A percentile compares a stretch with the other conserved stretches of the same genome.
phyloP scores from a whole-genome alignment of 1,284 basidiomycete species.

The Kalmanozyma brasiliensis region DNA sequence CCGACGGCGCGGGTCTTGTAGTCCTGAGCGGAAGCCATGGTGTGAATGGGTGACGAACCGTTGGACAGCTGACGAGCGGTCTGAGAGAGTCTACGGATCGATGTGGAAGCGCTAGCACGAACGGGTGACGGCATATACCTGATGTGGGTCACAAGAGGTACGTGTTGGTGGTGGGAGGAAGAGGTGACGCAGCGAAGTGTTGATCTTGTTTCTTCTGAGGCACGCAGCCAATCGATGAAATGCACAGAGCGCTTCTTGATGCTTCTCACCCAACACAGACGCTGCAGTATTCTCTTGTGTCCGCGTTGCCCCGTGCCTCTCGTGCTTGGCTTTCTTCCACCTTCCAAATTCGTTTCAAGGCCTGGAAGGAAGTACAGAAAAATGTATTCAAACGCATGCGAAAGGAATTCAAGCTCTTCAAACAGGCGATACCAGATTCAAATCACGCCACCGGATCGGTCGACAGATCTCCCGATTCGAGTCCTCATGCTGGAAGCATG shows the following conservation, averaged over 20 bases:
- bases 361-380: too few relatives aligned
- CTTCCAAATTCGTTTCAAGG: slow-evolving; percentile 1
- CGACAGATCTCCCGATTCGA: too few relatives aligned
- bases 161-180: slow-evolving; percentile 1
- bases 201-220: not conserved
- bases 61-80: slow-evolving; percentile 56
- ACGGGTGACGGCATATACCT: slow-evolving; percentile 44
- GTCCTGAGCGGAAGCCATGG: slow-evolving; percentile 57
- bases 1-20: slow-evolving; percentile 82
- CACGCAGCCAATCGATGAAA: not conserved
- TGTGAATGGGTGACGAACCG: slow-evolving; percentile 6
- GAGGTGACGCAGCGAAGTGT: not conserved
- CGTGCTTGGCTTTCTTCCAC: slow-evolving; percentile 7
- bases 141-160: slow-evolving; percentile 6
- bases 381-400: too few relatives aligned
- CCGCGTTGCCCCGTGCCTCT: slow-evolving; percentile 10
- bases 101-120: slow-evolving; percentile 18
- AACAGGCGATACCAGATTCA: not conserved
- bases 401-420: too few relatives aligned
- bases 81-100: slow-evolving; percentile 57
- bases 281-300: not conserved
- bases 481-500: too few relatives aligned
- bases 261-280: not conserved
- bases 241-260: too few relatives aligned
- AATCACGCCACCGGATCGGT: slow-evolving; percentile 2